Evolutionary conservation across 192 early-diverging fungal species (phyloP).

Genomic region (Geranomyces variabilis): DNA sequence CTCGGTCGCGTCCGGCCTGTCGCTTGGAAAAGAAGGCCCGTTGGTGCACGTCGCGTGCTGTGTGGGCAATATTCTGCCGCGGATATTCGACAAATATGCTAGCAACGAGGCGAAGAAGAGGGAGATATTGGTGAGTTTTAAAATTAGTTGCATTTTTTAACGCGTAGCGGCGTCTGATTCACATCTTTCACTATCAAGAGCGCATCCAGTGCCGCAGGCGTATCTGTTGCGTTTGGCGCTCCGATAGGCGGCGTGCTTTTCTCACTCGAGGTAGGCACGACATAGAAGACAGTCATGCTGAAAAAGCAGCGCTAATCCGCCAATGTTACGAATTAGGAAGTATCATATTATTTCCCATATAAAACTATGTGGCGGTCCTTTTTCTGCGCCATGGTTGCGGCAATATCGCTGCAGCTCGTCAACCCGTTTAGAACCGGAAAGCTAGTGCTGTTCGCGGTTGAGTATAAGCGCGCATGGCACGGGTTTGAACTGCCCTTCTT

Average conservation of each 20-base stretch:
- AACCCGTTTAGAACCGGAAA: slow-evolving; percentile 97
- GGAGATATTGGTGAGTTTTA: slow-evolving; percentile 42
- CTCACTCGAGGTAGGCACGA: slow-evolving; percentile 55
- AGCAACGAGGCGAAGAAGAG: slow-evolving; percentile 72
- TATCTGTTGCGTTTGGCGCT: slow-evolving; percentile 95
- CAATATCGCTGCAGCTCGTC: slow-evolving; percentile 72
- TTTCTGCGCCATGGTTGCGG: slow-evolving; percentile 95
- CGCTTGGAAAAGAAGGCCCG: slow-evolving; percentile 76
- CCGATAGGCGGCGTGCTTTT: slow-evolving; percentile 90
- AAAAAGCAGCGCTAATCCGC: not conserved
- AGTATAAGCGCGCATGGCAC: slow-evolving; percentile 92
- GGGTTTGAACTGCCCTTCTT: slow-evolving; percentile 80
- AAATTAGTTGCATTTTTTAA: not conserved
- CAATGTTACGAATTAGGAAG: slow-evolving; percentile 58
- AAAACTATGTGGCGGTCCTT: slow-evolving; percentile 97
- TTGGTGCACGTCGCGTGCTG: slow-evolving; percentile 95
- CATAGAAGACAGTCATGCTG: not conserved
- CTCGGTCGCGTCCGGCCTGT: slow-evolving; percentile 51
- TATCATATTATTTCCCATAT: slow-evolving; percentile 92
- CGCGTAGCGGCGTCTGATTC: not conserved
- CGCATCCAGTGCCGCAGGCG: slow-evolving; percentile 89
- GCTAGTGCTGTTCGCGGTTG: slow-evolving; percentile 93
- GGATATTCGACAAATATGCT: slow-evolving; percentile 77
- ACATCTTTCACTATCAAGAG: slow-evolving; percentile 20
- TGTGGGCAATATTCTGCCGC: slow-evolving; percentile 83